Evolutionary conservation across 2,329 filamentous ascomycete species (phyloP), one percentile per base, ranked within the genome.

Genomic region (Setomelanomma holmii): DNA sequence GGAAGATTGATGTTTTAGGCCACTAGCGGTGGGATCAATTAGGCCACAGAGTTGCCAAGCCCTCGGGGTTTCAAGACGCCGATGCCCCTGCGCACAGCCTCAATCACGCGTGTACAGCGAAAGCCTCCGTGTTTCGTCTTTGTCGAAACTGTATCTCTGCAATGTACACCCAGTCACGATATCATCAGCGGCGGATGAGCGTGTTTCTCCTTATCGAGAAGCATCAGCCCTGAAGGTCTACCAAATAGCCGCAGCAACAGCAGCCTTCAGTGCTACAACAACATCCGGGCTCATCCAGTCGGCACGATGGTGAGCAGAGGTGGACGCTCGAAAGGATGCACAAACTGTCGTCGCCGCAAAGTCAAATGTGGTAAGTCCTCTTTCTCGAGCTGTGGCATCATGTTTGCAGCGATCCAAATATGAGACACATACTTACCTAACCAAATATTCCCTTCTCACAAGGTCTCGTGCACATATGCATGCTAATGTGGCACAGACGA

Each of bases 281-380:
- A n/a, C n/a, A n/a, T n/a, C n/a, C n/a, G n/a, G n/a, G n/a, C n/a
- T n/a, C n/a, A n/a, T n/a, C n/a, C n/a, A n/a, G n/a, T n/a, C n/a
- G n/a, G n/a, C n/a, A n/a, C n/a, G 27, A 70, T 70, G 67, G 67
- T 70, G 22, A 66, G 60, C 36, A 58, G 64, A 47, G 66, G 66
- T 35, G 67, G 67, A 8, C 66, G 67, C 38, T 70, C 67, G 4
- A 67, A 60, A 47, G 66, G 66, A 17, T 70, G 67, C 36, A 40
- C 56, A 4, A 56, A 64, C n/a, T 70, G 66, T 50, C 63, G 66
- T 16, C 58, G 58, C 33, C 57, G 66, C 21, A 60, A 62, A 22
- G 59, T 69, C 14, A 70, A 69, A 45, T 70, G 67, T 33, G 67
- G 67, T 69, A 49, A 47, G 67, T 61, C 1, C 11, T 19, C 23